Conservation (phyloP, 805 yeast genomes). For the Peterozyma xylosa region DNA sequence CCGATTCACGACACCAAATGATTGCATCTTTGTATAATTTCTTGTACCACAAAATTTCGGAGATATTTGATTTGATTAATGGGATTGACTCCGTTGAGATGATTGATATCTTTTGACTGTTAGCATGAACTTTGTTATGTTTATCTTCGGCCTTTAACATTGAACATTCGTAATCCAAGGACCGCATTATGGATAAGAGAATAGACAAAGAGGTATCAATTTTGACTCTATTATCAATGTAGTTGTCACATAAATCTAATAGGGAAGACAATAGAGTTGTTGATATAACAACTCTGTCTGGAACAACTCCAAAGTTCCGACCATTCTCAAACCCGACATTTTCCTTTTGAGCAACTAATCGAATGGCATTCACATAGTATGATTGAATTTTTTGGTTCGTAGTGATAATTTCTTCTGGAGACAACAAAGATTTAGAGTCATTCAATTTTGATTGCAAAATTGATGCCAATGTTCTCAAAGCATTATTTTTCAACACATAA, state of each 20-base stretch:
- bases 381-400: neutral
- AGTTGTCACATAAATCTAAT: slow-evolving; percentile 21
- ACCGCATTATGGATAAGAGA: slow-evolving; percentile 23
- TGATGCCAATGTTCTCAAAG: slow-evolving; percentile 28
- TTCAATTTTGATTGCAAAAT: slow-evolving; percentile 18
- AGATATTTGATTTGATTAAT: slow-evolving; percentile 29
- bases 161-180: slow-evolving; percentile 18
- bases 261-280: slow-evolving; percentile 18
- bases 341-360: neutral
- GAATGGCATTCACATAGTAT: neutral
- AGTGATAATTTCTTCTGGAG: slow-evolving; percentile 6
- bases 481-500: slow-evolving; percentile 21
- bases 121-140: slow-evolving; percentile 3
- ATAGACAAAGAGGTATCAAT: slow-evolving; percentile 25
- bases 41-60: slow-evolving; percentile 33
- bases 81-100: slow-evolving; percentile 23
- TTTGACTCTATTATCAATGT: slow-evolving; percentile 16
- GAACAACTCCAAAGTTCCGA: slow-evolving; percentile 9
- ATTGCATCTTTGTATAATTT: slow-evolving; percentile 25
- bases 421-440: slow-evolving; percentile 16
- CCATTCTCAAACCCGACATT: neutral
- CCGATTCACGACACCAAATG: slow-evolving; percentile 32
- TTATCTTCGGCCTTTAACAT: slow-evolving; percentile 1
- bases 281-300: slow-evolving; percentile 16
- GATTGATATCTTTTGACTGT: slow-evolving; percentile 9